These are phyloP conservation scores for Draba incana DNA, from an alignment of 345 rosid genomes.

Conservation along the genomic window DNA sequence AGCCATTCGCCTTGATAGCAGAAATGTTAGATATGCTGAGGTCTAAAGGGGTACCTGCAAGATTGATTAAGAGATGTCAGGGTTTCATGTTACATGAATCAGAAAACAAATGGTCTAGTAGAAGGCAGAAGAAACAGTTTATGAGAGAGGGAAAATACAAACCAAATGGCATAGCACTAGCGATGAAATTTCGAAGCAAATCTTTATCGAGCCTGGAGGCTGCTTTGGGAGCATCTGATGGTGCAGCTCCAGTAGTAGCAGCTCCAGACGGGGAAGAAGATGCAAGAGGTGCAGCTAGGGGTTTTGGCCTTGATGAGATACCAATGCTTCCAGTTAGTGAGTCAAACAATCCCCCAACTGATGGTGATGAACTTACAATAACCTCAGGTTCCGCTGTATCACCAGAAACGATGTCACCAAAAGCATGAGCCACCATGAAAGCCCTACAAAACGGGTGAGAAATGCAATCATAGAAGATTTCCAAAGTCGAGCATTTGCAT, in stretches of 20 bases:
- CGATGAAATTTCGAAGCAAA: slow-evolving; percentile 68
- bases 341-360: slow-evolving; percentile 92
- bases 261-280: slow-evolving; percentile 60
- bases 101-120: slow-evolving; percentile 22
- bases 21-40: slow-evolving; percentile 67
- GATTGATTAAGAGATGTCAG: slow-evolving; percentile 22
- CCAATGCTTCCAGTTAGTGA: slow-evolving; percentile 97
- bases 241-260: slow-evolving; percentile 51
- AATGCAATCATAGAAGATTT: too few species aligned
- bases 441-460: slow-evolving; percentile 53
- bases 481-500: too few species aligned
- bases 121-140: slow-evolving; percentile 38
- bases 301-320: slow-evolving; percentile 84
- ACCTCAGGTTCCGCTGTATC: slow-evolving; percentile 88
- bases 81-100: slow-evolving; percentile 16
- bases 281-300: slow-evolving; percentile 75
- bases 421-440: slow-evolving; percentile 82
- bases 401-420: slow-evolving; percentile 80
- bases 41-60: slow-evolving; percentile 83
- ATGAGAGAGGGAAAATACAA: slow-evolving; percentile 49
- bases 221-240: slow-evolving; percentile 71
- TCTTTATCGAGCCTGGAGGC: slow-evolving; percentile 92
- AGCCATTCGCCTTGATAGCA: slow-evolving; percentile 71
- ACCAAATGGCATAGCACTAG: slow-evolving; percentile 92
- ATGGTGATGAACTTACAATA: slow-evolving; percentile 67